A percentile compares a stretch with the other conserved stretches of the same genome.
Evolutionary conservation across 129 eudicot genomes (phyloP).

Genomic region (Deinandra increscens): DNA sequence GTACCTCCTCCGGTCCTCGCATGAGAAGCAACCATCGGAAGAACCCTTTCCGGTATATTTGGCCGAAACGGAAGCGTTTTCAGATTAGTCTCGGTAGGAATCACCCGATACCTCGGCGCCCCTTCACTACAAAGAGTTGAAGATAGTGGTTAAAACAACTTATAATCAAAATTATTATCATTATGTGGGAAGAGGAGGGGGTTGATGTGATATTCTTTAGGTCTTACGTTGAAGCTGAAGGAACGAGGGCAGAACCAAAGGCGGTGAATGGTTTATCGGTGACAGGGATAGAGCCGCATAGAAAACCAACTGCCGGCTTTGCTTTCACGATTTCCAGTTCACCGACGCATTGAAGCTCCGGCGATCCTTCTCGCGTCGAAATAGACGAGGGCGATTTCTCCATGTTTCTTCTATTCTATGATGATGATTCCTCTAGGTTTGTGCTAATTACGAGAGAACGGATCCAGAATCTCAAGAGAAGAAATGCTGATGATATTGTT

Average conservation of each 20-base stretch:
- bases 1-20: constrained; percentile 58
- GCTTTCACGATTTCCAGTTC: constrained; percentile 67
- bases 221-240: constrained; percentile 54
- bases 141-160: background rate
- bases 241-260: constrained; percentile 67
- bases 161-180: background rate
- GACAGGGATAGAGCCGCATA: constrained; percentile 88
- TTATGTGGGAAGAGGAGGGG: no score
- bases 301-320: constrained; percentile 70
- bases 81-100: constrained; percentile 89
- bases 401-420: constrained; percentile 46
- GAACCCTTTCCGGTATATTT: constrained; percentile 52
- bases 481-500: constrained; percentile 11
- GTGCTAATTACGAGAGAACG: background rate
- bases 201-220: constrained; percentile 19
- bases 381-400: constrained; percentile 34
- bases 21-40: constrained; percentile 49
- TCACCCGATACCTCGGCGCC: constrained; percentile 79
- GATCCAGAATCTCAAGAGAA: constrained; percentile 1
- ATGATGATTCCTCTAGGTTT: constrained; percentile 17
- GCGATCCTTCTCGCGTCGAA: constrained; percentile 28
- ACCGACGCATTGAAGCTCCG: constrained; percentile 77
- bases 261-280: constrained; percentile 62
- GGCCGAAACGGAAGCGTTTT: constrained; percentile 61
- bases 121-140: constrained; percentile 43